Evolutionary conservation across 176 grass and related monocot species (phyloP).

Genomic region (Melocanna baccifera): DNA sequence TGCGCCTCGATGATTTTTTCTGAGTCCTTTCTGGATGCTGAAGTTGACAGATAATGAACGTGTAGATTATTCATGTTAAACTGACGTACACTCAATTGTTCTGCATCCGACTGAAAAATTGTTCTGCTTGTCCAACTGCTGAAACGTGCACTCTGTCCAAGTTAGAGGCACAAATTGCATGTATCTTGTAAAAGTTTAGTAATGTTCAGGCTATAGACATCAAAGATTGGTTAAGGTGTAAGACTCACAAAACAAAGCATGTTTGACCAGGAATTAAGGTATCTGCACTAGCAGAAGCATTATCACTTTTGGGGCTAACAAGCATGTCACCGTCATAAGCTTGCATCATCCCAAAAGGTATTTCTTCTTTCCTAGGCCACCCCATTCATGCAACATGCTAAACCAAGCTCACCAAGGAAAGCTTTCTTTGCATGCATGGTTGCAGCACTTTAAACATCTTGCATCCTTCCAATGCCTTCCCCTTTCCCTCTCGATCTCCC

Average conservation of each 20-base stretch:
- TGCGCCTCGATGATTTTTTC: background rate
- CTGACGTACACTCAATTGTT: background rate
- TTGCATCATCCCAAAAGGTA: conserved; percentile 56
- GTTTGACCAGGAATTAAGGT: conserved; percentile 39
- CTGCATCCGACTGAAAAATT: background rate
- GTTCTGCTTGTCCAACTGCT: background rate
- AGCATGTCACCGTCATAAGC: conserved; percentile 32
- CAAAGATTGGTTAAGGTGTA: background rate
- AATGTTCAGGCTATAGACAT: background rate
- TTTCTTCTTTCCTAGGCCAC: conserved; percentile 72
- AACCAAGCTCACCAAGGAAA: conserved; percentile 53
- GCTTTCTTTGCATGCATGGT: conserved; percentile 16
- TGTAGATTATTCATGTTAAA: background rate
- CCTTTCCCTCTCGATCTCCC: conserved; percentile 25
- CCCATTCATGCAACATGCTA: conserved; percentile 59
- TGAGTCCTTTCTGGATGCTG: background rate
- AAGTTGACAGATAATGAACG: background rate
- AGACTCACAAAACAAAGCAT: conserved; percentile 19
- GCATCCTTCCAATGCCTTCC: conserved; percentile 31
- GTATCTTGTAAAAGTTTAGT: background rate
- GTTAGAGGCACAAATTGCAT: background rate
- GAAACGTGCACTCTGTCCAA: background rate
- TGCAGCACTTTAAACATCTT: conserved; percentile 49
- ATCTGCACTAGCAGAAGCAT: conserved; percentile 35
- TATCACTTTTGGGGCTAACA: background rate